A percentile compares a stretch with the other conserved stretches of the same genome.
phyloP scores from a whole-genome alignment of 768 basidiomycete genomes.

The Collybia nuda region DNA sequence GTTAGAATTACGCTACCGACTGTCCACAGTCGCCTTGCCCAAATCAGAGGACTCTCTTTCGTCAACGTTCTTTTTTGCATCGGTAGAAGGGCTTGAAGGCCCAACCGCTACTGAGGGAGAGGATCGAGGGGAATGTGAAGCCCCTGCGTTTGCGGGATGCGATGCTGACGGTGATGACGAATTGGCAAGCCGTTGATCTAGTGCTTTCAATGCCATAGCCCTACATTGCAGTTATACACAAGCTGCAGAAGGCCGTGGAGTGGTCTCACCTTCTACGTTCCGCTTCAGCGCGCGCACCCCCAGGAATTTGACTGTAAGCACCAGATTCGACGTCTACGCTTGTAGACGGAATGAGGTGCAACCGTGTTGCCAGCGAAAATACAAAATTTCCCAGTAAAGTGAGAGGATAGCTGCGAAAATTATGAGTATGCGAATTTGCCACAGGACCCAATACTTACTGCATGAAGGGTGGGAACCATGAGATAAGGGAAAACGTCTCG shows the following conservation, averaged over 20 bases:
- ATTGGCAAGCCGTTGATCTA: conserved; percentile 89
- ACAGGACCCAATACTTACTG: conserved; percentile 55
- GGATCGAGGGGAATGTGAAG: conserved; percentile 27
- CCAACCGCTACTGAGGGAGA: conserved; percentile 32
- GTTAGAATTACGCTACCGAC: conserved; percentile 14
- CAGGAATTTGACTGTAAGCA: conserved; percentile 73
- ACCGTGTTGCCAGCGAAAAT: conserved; percentile 61
- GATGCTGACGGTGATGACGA: conserved; percentile 44
- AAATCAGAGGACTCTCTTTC: conserved; percentile 34
- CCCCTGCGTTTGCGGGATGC: conserved; percentile 28
- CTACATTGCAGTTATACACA: conserved; percentile 39
- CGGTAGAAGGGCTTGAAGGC: conserved; percentile 10
- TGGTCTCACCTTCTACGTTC: conserved; percentile 81
- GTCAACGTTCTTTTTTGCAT: conserved; percentile 34
- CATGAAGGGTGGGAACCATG: conserved; percentile 96
- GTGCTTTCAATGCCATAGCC: conserved; percentile 93
- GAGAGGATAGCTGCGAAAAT: conserved; percentile 54
- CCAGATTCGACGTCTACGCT: conserved; percentile 70
- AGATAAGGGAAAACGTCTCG: conserved; percentile 92
- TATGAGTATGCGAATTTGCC: no score
- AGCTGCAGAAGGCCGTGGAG: neutral
- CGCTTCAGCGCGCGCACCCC: conserved; percentile 92
- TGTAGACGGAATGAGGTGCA: conserved; percentile 73
- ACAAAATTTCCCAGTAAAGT: conserved; percentile 65
- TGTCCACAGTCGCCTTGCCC: conserved; percentile 26